Base-by-base conservation (phyloP, 2,329 filamentous ascomycete genomes). In the Cryphonectria carpinicola region DNA sequence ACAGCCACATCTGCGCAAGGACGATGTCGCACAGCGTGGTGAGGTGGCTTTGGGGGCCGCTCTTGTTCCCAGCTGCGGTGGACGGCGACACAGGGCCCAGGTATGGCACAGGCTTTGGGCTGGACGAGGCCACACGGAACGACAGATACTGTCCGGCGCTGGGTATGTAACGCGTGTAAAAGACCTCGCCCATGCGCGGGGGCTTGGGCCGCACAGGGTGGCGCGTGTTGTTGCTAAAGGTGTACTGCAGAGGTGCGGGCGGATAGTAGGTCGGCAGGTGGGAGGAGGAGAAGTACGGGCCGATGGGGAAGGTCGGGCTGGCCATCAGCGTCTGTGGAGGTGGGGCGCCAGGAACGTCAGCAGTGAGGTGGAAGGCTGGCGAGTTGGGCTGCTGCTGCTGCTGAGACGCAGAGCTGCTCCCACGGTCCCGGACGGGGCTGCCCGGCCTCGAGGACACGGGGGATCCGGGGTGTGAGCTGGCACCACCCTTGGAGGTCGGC, bases 241-340 rank as follows among this genome's bases (percentile, higher is more conserved):
- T 91, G 79, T 95, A 98, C 75, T 95, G 93, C 11, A 93, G 82
- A 1, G 96, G 93, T 1, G 92, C 85, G 0, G 95, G 94, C 2
- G 95, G 95, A 75, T 93, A 98, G 82, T 94, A 98, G 0, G 94
- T 97, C 2, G 95, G 95, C 2, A 98, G 84, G 79, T 97, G 93
- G 58, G 93, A 96, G 19, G 89, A 88, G 1, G 93, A 97, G 74
- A 89, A 90, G 80, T 95, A 97, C 0, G 93, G 94, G 0, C 92
- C 91, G 63, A 84, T 78, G 37, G 85, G 84, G 70, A 84, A 81
- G 22, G 80, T 81, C 1, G 82, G 80, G 10, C 75, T 74, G 37
- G 74, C 76, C 25, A 76, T 56, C 49, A 82, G 66, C 1, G 78
- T 77, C 32, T 79, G 79, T 0, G 83, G 82, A 11, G 77, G 78